Conservation (phyloP, 2,329 filamentous ascomycete species). For the Colletotrichum sp. region DNA sequence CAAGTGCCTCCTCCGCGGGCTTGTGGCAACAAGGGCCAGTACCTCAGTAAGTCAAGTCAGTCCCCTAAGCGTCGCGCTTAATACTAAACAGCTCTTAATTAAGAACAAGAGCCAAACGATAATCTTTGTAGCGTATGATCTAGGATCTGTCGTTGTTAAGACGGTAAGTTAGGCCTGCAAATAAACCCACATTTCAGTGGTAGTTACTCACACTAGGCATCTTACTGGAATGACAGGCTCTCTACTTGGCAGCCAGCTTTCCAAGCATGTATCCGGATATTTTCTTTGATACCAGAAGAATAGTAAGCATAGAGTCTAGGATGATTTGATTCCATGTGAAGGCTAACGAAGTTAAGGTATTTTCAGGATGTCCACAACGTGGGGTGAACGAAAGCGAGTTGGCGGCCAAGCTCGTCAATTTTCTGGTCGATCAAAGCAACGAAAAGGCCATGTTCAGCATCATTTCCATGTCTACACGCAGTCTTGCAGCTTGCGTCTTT, state of each 20-base stretch:
- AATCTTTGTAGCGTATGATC: background rate
- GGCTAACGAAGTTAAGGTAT: background rate
- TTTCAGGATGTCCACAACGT: background rate
- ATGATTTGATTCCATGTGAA: fast-evolving
- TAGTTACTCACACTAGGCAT: fast-evolving
- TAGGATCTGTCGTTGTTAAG: background rate
- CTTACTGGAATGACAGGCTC: background rate
- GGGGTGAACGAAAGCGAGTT: background rate
- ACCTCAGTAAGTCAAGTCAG: background rate
- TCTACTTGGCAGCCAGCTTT: background rate
- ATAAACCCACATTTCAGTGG: fast-evolving
- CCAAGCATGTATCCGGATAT: background rate
- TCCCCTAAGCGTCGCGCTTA: fast-evolving
- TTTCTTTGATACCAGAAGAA: background rate
- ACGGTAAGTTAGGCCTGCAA: background rate
- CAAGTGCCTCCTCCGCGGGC: background rate
- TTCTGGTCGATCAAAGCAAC: background rate
- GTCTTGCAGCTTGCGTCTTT: background rate
- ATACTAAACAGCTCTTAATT: background rate
- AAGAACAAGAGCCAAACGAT: fast-evolving
- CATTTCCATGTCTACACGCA: background rate
- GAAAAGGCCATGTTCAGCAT: background rate
- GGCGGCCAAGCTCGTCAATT: background rate
- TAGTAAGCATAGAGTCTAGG: background rate
- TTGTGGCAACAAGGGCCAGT: background rate